A percentile compares a stretch with the other conserved stretches of the same genome.
phyloP scores from a whole-genome alignment of 192 early-diverging fungal genomes.

The Umbelopsis ramanniana region DNA sequence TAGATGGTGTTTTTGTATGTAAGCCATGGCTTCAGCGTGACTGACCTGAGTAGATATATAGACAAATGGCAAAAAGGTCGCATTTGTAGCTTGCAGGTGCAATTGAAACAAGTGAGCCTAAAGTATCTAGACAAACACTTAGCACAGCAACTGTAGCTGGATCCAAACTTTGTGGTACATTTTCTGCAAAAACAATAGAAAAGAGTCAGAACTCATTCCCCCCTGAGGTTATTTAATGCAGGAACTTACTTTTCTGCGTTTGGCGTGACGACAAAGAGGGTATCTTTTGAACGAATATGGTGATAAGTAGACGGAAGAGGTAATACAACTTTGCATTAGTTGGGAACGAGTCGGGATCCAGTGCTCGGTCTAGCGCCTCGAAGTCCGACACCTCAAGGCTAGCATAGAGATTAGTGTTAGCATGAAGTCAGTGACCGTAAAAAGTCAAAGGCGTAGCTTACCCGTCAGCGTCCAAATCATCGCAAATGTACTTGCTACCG shows the following conservation, averaged over 20 bases:
- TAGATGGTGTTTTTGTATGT: not conserved
- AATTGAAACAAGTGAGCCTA: conserved; percentile 48
- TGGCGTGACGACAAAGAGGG: conserved; percentile 40
- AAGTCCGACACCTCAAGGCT: conserved; percentile 21
- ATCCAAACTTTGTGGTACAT: not conserved
- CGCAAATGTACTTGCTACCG: conserved; percentile 36
- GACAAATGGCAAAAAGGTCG: conserved; percentile 53
- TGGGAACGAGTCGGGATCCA: conserved; percentile 41
- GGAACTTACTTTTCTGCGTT: conserved; percentile 22
- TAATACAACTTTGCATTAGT: conserved; percentile 47
- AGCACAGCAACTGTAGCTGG: not conserved
- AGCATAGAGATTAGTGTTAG: not conserved
- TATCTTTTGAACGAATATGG: conserved; percentile 51
- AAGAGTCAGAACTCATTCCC: not conserved
- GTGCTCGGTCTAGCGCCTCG: conserved; percentile 26
- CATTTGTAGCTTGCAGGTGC: conserved; percentile 49
- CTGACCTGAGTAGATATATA: conserved; percentile 54
- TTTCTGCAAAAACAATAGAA: not conserved
- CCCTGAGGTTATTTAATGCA: not conserved
- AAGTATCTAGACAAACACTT: conserved; percentile 42
- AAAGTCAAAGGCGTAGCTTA: conserved; percentile 1
- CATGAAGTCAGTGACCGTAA: too few species aligned
- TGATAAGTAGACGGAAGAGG: conserved; percentile 44
- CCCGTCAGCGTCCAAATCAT: conserved; percentile 42
- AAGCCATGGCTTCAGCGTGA: not conserved